A percentile compares a stretch with the other conserved stretches of the same genome.
phyloP scores from a whole-genome alignment of 805 yeast genomes.

The Kregervanrija fluxuum region DNA sequence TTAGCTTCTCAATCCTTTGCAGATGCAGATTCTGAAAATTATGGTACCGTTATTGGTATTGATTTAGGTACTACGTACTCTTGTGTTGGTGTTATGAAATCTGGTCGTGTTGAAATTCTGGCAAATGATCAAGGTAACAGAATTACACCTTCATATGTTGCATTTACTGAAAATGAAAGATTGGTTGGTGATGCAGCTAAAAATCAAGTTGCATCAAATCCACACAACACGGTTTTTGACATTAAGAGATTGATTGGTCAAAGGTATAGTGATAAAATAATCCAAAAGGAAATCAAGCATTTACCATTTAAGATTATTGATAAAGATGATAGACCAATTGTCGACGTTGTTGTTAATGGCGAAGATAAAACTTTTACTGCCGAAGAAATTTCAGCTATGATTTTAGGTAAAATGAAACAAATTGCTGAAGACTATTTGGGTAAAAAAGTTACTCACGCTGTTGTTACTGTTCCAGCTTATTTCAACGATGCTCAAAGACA shows the following conservation, averaged over 20 bases:
- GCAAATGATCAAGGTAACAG: conserved; percentile 99
- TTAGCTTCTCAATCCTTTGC: conserved; percentile 21
- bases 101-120: conserved; percentile 75
- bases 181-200: conserved; percentile 97
- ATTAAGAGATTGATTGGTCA: conserved; percentile 93
- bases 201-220: conserved; percentile 98
- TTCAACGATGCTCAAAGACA: conserved; percentile 93
- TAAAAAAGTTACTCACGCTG: conserved; percentile 77
- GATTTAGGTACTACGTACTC: conserved; percentile 98
- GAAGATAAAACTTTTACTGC: conserved; percentile 84
- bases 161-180: conserved; percentile 93
- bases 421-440: conserved; percentile 91
- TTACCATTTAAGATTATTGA: conserved; percentile 80
- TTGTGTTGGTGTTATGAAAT: conserved; percentile 74
- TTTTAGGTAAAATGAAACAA: conserved; percentile 83
- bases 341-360: conserved; percentile 83
- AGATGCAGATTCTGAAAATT: conserved; percentile 22
- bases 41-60: conserved; percentile 66
- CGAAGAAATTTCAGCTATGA: conserved; percentile 92
- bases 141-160: conserved; percentile 95
- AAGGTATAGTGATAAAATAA: conserved; percentile 73
- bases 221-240: conserved; percentile 86
- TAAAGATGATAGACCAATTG: conserved; percentile 78
- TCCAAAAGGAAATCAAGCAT: conserved; percentile 74
- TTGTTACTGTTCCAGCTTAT: conserved; percentile 89